Percentiles rank a stretch among this genome's conserved stretches.
phyloP scores from a whole-genome alignment of 2,329 filamentous ascomycete genomes.

The Cordyceps militaris region DNA sequence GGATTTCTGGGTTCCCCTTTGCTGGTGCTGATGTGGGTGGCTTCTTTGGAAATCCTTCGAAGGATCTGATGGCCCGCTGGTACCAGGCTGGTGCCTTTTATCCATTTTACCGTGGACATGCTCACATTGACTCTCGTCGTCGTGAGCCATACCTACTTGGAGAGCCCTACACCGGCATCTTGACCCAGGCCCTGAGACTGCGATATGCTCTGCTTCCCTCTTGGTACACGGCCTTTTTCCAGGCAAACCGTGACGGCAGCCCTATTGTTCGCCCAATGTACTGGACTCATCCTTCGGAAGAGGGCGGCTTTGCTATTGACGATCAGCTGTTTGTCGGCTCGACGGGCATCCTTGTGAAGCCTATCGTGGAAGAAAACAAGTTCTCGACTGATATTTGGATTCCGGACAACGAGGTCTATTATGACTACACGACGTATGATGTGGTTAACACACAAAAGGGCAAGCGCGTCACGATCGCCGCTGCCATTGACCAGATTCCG shows the following conservation, averaged over 20 bases:
- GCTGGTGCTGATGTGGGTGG: conserved; percentile 92
- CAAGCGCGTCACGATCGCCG: conserved; percentile 60
- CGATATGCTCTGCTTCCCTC: conserved; percentile 84
- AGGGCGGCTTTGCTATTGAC: conserved; percentile 80
- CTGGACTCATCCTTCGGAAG: conserved; percentile 82
- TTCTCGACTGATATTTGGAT: conserved; percentile 74
- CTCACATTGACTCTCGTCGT: conserved; percentile 91
- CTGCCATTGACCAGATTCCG: conserved; percentile 80
- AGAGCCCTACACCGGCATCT: conserved; percentile 78
- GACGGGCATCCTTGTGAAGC: conserved; percentile 88
- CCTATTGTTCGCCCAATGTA: conserved; percentile 90
- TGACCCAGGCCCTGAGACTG: conserved; percentile 79
- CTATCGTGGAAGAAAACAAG: conserved; percentile 71
- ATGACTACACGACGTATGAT: conserved; percentile 89
- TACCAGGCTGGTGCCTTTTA: conserved; percentile 97
- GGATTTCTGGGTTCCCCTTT: conserved; percentile 89
- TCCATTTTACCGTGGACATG: conserved; percentile 95
- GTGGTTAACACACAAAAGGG: conserved; percentile 63
- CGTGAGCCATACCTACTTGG: conserved; percentile 87
- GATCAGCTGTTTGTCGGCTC: conserved; percentile 88
- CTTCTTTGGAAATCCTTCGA: conserved; percentile 95
- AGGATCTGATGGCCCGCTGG: conserved; percentile 87
- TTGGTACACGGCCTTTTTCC: conserved; percentile 96
- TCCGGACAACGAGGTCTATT: conserved; percentile 83
- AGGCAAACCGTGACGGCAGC: conserved; percentile 72